Evolutionary conservation across 805 yeast species (phyloP).

Genomic region (Candida stauntonica): DNA sequence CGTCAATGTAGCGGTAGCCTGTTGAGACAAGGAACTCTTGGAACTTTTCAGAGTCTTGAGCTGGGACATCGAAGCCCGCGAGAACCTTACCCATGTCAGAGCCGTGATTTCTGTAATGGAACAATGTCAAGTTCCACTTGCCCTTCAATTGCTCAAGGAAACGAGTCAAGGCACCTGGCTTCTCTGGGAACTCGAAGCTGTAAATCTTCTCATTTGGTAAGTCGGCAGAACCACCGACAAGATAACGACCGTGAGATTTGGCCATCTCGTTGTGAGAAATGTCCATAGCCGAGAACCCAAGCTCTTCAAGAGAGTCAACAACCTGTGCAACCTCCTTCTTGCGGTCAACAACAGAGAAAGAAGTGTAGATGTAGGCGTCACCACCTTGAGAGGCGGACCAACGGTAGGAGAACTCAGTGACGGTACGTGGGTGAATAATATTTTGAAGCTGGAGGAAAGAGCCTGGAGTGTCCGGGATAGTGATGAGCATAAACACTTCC

Average conservation of each 20-base stretch:
- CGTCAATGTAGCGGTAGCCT: conserved; percentile 77
- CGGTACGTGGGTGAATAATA: conserved; percentile 78
- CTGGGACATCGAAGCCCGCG: conserved; percentile 86
- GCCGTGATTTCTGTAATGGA: conserved; percentile 97
- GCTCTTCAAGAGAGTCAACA: conserved; percentile 48
- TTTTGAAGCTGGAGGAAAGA: conserved; percentile 75
- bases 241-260: conserved; percentile 90
- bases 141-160: conserved; percentile 68
- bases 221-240: conserved; percentile 86
- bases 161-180: conserved; percentile 88
- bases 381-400: conserved; percentile 43
- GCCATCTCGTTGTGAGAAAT: conserved; percentile 93
- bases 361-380: conserved; percentile 78
- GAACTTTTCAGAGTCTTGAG: conserved; percentile 58
- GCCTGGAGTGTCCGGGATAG: conserved; percentile 92
- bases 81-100: conserved; percentile 90
- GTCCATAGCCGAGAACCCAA: conserved; percentile 74
- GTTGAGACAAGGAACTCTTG: conserved; percentile 62
- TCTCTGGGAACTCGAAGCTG: conserved; percentile 93
- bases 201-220: conserved; percentile 73
- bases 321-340: conserved; percentile 68
- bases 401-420: conserved; percentile 94
- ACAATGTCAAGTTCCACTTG: conserved; percentile 88
- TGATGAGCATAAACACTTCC: conserved; percentile 86
- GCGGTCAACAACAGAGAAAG: conserved; percentile 79